Evolutionary conservation across 1,139 yeast genomes (phyloP).

Genomic region (Yamadazyma epiphylla): DNA sequence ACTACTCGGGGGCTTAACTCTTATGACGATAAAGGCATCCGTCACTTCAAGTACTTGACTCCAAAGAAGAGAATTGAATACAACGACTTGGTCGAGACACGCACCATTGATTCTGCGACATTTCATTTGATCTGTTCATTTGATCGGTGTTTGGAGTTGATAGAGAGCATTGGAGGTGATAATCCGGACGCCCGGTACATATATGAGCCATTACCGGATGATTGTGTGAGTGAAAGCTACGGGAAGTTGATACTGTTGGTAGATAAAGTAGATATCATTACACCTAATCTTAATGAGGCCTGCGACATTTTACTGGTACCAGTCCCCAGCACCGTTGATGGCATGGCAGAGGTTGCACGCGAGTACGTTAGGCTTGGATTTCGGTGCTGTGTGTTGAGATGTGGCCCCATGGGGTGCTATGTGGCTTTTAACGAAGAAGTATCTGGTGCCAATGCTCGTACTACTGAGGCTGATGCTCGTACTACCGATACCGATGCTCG

Average conservation of each 20-base stretch:
- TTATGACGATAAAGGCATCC: slow-evolving; percentile 60
- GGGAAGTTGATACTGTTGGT: slow-evolving; percentile 37
- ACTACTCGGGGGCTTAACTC: slow-evolving; percentile 83
- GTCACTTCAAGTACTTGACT: slow-evolving; percentile 45
- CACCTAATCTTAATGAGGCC: slow-evolving; percentile 87
- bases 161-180: slow-evolving; percentile 27
- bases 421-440: slow-evolving; percentile 9
- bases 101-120: slow-evolving; percentile 38
- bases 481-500: no score
- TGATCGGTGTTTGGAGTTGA: slow-evolving; percentile 48
- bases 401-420: slow-evolving; percentile 68
- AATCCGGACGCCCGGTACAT: slow-evolving; percentile 41
- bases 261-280: slow-evolving; percentile 52
- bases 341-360: slow-evolving; percentile 34
- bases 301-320: slow-evolving; percentile 23
- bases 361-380: slow-evolving; percentile 38
- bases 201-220: slow-evolving; percentile 88
- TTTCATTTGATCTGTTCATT: slow-evolving; percentile 79
- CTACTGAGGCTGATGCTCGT: no score
- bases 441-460: no score
- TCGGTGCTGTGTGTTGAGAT: slow-evolving; percentile 49
- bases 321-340: slow-evolving; percentile 12
- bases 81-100: slow-evolving; percentile 47
- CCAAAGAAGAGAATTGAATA: slow-evolving; percentile 64
- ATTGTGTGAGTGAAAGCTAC: slow-evolving; percentile 52